Evolutionary conservation across 345 rosid genomes (phyloP).

Genomic region (Populus euphratica): DNA sequence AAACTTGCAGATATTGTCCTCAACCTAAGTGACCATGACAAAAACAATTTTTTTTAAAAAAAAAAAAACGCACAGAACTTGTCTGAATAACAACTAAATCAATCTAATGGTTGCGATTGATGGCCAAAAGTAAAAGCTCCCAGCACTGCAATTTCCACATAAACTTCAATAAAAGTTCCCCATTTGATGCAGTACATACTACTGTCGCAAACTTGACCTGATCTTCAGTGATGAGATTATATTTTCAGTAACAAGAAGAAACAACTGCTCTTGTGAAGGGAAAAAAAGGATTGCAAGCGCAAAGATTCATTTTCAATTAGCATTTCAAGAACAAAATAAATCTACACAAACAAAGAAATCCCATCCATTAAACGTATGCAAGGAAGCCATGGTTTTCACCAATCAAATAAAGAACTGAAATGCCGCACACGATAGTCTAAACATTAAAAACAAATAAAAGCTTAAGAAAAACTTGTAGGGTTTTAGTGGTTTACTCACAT

Average conservation of each 20-base stretch:
- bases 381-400: neutral
- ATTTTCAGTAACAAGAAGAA: neutral
- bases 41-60: neutral
- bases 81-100: neutral
- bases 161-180: neutral
- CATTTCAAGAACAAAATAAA: neutral
- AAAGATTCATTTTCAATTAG: neutral
- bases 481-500: constrained; percentile 30
- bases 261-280: neutral
- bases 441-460: neutral
- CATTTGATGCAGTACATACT: neutral
- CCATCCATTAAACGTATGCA: neutral
- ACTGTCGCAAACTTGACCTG: neutral
- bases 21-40: constrained; percentile 35
- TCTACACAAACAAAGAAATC: neutral
- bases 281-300: neutral
- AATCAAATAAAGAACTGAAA: neutral
- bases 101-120: neutral
- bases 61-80: neutral
- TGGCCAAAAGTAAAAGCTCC: neutral
- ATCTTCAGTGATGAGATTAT: neutral
- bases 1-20: constrained; percentile 63
- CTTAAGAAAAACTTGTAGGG: too few relatives aligned
- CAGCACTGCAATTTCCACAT: too few relatives aligned
- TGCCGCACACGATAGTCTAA: too few relatives aligned